phyloP scores from a whole-genome alignment of 805 yeast genomes.

The Suhomyces sp. region DNA sequence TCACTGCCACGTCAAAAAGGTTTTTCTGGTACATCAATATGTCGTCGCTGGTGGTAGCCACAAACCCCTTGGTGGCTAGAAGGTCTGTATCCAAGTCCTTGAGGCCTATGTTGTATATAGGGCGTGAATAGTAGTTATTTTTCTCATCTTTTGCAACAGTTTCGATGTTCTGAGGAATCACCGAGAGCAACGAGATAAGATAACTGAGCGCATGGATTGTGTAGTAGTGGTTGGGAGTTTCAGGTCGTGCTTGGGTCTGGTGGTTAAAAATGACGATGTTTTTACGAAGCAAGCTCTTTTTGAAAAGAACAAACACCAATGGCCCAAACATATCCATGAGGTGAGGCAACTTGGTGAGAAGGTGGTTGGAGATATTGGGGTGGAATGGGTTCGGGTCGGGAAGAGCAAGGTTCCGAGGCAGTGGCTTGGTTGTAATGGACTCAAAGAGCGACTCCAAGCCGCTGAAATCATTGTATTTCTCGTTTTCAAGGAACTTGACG shows the following conservation, averaged over 20 bases:
- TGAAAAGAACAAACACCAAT: slow-evolving; percentile 60
- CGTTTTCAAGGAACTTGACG: slow-evolving; percentile 16
- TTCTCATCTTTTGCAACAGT: slow-evolving; percentile 13
- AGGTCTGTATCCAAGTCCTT: slow-evolving; percentile 44
- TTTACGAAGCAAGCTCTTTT: slow-evolving; percentile 56
- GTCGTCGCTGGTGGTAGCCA: slow-evolving; percentile 67
- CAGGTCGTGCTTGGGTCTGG: background rate
- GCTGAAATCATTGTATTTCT: slow-evolving; percentile 15
- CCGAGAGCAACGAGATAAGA: slow-evolving; percentile 56
- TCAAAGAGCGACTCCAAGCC: slow-evolving; percentile 16
- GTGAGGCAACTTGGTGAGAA: slow-evolving; percentile 40
- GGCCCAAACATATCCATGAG: slow-evolving; percentile 43
- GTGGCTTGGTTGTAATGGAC: slow-evolving; percentile 9
- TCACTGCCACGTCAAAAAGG: slow-evolving; percentile 46
- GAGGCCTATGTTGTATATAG: slow-evolving; percentile 62
- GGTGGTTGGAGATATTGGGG: slow-evolving; percentile 33
- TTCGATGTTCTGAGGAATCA: slow-evolving; percentile 56
- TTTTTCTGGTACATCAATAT: slow-evolving; percentile 53
- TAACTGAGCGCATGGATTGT: slow-evolving; percentile 44
- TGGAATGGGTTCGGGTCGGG: slow-evolving; percentile 13
- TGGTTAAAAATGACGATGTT: slow-evolving; percentile 39
- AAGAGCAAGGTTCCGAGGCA: background rate
- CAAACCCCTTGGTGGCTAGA: slow-evolving; percentile 33
- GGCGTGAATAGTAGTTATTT: slow-evolving; percentile 33
- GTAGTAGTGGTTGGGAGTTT: slow-evolving; percentile 13